phyloP scores from a whole-genome alignment of 2,329 filamentous ascomycete genomes.

The Epichloe brachyelytri region DNA sequence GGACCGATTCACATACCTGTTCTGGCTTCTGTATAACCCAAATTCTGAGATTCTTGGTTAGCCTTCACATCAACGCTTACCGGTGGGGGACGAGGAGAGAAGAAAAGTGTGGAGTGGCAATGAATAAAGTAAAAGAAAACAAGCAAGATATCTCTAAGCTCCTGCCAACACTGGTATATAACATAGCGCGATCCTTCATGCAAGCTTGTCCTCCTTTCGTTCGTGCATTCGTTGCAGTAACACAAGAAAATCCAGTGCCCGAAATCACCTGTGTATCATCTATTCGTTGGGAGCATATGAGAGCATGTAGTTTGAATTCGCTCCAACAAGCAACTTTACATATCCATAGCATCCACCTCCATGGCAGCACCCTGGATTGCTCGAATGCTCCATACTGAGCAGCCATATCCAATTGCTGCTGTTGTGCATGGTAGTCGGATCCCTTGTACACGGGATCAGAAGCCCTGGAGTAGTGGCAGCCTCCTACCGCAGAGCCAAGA shows the following conservation, averaged over 20 bases:
- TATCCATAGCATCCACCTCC: constrained; percentile 37
- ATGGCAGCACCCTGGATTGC: constrained; percentile 27
- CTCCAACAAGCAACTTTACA: constrained; percentile 15
- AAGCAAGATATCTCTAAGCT: background rate
- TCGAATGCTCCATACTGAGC: constrained; percentile 54
- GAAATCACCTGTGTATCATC: background rate
- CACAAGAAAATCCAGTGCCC: background rate
- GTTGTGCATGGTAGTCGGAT: constrained; percentile 32
- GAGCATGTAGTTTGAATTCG: background rate
- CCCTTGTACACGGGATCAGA: constrained; percentile 57
- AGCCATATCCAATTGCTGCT: constrained; percentile 47
- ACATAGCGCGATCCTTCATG: background rate
- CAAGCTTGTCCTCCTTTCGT: background rate
- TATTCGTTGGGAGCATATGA: background rate
- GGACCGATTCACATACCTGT: constrained; percentile 1
- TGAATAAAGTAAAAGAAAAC: background rate
- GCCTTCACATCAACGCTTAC: constrained; percentile 1
- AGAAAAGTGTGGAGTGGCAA: background rate
- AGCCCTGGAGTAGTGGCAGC: constrained; percentile 36
- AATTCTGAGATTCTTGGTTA: constrained; percentile 3
- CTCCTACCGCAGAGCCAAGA: constrained; percentile 27
- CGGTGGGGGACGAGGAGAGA: background rate
- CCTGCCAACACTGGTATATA: background rate
- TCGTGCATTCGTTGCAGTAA: background rate
- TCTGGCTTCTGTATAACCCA: background rate